Evolutionary conservation across 345 rosid genomes (phyloP), one percentile per base, ranked within the genome.

Genomic region (Boechera retrofracta): DNA sequence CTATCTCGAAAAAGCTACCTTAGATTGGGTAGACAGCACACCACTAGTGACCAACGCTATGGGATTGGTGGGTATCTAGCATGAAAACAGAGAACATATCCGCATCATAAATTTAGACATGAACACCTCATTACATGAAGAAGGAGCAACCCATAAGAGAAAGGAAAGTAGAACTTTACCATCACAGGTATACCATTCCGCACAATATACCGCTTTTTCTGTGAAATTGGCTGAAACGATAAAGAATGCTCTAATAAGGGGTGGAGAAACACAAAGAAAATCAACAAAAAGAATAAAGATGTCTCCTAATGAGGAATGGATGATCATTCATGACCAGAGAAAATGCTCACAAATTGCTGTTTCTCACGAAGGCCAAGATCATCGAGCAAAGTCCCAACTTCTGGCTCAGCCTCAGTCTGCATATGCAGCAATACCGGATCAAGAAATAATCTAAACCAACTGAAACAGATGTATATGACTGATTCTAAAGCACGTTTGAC

Each of bases 331-430:
- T 0, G 4, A 65, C 13, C 38, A 28, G n/a, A 42, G 36, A 29
- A 74, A 74, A 64, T 56, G 24, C 97, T 90, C 82, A 94, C 97
- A 77, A 82, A 86, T 80, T 94, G 97, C 58, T 89, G 93, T 80
- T 82, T 88, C 32, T 89, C 97, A 59, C 89, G 89, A 72, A 94
- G 86, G 15, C 92, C 97, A 26, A 92, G 95, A 76, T 88, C 88
- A 82, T 88, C 89, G 10, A 94, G 85, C 83, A 94, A 80, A 77
- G 48, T 84, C 64, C 72, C 82, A 64, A 89, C 97, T 83, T 94
- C 95, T 64, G 74, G 66, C 82, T 94, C 97, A 79, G 87, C 82
- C 87, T 86, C 93, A 64, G 97, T 90, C 98, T 94, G 77, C 84
- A 83, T 58, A 69, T 74, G 32, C 38, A 15, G 16, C 42, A 67